Evolutionary conservation across 169 alveolate genomes (phyloP).

Genomic region (Plasmodium sp.): DNA sequence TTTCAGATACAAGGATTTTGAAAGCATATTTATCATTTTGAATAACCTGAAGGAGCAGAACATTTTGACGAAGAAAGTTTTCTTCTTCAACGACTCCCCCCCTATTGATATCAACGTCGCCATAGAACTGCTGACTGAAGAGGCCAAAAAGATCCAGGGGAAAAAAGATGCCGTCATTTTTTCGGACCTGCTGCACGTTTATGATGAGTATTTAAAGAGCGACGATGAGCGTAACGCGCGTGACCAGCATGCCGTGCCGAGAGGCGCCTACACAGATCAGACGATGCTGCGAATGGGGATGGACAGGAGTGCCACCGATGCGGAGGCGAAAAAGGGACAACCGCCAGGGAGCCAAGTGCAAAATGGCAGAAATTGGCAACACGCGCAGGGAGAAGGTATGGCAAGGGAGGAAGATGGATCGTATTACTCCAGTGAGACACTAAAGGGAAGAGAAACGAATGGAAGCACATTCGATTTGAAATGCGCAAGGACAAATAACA

Average conservation of each 20-base stretch:
- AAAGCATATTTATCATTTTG: constrained; percentile 36
- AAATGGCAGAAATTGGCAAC: neutral
- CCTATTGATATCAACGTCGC: constrained; percentile 26
- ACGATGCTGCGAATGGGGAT: neutral
- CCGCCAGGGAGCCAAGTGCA: neutral
- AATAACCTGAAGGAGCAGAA: constrained; percentile 26
- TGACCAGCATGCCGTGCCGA: neutral
- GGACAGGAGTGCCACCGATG: neutral
- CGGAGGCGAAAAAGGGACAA: neutral
- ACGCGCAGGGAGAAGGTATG: neutral
- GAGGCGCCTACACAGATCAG: neutral
- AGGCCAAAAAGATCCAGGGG: constrained; percentile 29
- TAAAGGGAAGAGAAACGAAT: neutral
- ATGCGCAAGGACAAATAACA: constrained; percentile 1
- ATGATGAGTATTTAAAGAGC: constrained; percentile 47
- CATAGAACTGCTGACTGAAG: constrained; percentile 29
- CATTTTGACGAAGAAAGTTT: neutral
- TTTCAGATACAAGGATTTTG: constrained; percentile 57
- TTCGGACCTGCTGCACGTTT: constrained; percentile 27
- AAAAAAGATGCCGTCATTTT: constrained; percentile 10
- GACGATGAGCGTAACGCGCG: constrained; percentile 12
- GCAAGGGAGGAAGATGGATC: neutral
- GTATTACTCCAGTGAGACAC: neutral
- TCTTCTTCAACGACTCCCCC: neutral
- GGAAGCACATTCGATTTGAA: neutral